Evolutionary conservation across 2,329 filamentous ascomycete genomes (phyloP), one percentile per base, ranked within the genome.

Genomic region (Sporothrix phasma): DNA sequence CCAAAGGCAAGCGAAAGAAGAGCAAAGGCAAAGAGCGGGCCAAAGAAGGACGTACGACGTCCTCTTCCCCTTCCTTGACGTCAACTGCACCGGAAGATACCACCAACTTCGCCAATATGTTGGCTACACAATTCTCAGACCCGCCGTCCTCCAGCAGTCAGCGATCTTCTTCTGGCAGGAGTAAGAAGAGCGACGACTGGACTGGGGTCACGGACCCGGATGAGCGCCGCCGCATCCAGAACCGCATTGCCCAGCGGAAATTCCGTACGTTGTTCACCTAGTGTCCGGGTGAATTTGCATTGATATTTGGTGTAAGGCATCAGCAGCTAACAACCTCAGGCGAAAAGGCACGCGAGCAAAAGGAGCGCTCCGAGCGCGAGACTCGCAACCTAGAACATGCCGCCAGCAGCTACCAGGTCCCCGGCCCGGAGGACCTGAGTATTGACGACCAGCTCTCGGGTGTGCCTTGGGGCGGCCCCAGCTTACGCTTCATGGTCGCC

Each of bases 211-310:
- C 82, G 6, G 87, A 91, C 69, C 86, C 87, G 0, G 85, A 85
- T 66, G 86, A 90, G 75, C 81, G 88, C 71, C 80, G 88, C 67
- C 85, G 87, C 66, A 88, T 91, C 60, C 88, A 92, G 73, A 92
- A 92, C 72, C 83, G 87, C 62, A 82, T 90, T 66, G 88, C 88
- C 1, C 88, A 91, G 71, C 81, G 88, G 68, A 90, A 90, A 70
- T 91, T 90, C 69, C 81, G 88, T 91, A 80, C n/a, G 65, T 64
- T n/a, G n/a, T 37, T 11, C 4, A 22, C 86, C 77, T 19, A n/a
- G n/a, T n/a, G n/a, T n/a, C n/a, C n/a, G n/a, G n/a, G n/a, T n/a
- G n/a, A n/a, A n/a, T n/a, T n/a, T n/a, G n/a, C n/a, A n/a, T n/a
- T n/a, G n/a, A n/a, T n/a, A n/a, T 43, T 24, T 60, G 13, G 41